Base-by-base conservation (phyloP, 352 stramenopile genomes). In the Phytophthora cajani region DNA sequence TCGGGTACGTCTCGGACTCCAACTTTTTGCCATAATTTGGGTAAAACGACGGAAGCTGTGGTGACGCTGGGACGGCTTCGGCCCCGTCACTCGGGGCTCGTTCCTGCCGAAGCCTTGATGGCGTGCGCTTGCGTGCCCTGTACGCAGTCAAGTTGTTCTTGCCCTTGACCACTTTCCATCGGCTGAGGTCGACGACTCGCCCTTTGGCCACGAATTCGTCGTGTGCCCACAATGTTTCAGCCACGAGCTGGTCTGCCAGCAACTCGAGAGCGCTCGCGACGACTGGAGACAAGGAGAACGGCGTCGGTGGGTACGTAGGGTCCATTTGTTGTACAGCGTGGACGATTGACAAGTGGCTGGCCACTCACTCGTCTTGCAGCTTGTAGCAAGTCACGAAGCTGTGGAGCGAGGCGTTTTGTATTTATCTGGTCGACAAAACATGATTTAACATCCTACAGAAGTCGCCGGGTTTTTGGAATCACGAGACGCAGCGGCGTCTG, bases 101-200 rank as follows among this genome's bases (percentile, higher is more conserved):
- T 6, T 76, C 38, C 23, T 71, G 62, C 14, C 59, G 40, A n/a
- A 70, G 51, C 9, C 56, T 27, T 14, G 42, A 27, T 3, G 49
- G 58, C 19, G 33, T 25, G 9, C 33, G 57, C 21, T 61, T 63
- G 16, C 79, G 79, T 55, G 75, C 72, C 54, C 79, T 72, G 49
- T 86, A 91, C n/a, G 83, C 64, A 5, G 76, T 72, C 55, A 91
- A 67, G 58, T 82, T 76, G 62, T 88, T 78, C 32, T 80, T 81
- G 21, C 72, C 62, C 53, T 79, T 78, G 1, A 86, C 53, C 44
- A 79, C 58, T 62, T 87, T 88, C 83, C 83, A 91, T 56, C 75
- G 69, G 3, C 63, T 65, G 19, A 51, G 52, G 50, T 80, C 56
- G 11, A 89, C 72, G 51, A 71, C 49, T 5, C 78, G 78, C 12